phyloP scores from a whole-genome alignment of 2,329 filamentous ascomycete genomes.

The Sporothrix pallida region DNA sequence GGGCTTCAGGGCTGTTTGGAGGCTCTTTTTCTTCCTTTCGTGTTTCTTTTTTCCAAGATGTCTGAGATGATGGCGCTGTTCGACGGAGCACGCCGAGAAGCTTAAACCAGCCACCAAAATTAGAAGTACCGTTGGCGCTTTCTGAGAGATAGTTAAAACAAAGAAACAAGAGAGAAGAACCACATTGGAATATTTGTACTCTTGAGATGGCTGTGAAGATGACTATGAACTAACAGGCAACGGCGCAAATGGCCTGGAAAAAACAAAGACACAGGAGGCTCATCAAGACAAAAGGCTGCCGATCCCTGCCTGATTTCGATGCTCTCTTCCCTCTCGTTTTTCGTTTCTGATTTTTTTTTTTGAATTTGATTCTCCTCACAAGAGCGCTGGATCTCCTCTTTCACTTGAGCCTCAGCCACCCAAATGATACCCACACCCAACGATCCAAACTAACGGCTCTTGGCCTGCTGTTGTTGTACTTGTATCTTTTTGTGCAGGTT shows the following conservation, averaged over 20 bases:
- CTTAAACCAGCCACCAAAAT: not conserved
- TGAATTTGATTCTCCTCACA: not conserved
- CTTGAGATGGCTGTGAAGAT: no score
- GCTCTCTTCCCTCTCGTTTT: not conserved
- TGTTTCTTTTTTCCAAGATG: not conserved
- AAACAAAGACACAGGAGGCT: slow-evolving; percentile 3
- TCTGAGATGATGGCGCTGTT: not conserved
- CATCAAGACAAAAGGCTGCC: not conserved
- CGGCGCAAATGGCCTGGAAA: not conserved
- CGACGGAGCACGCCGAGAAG: slow-evolving; percentile 14
- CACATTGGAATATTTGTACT: no score
- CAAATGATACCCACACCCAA: no score
- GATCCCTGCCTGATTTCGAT: slow-evolving; percentile 7
- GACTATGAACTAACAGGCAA: no score
- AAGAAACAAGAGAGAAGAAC: not conserved
- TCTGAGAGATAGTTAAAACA: not conserved
- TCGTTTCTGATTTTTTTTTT: not conserved
- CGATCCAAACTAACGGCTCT: not conserved
- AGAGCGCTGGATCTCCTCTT: not conserved
- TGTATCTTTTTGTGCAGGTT: not conserved
- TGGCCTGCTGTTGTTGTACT: not conserved
- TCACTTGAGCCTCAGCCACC: not conserved
- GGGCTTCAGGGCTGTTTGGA: not conserved
- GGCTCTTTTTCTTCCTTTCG: no score
- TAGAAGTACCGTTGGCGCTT: not conserved